Base-by-base conservation (phyloP, 192 early-diverging fungal species). In the Geosiphon pyriformis region DNA sequence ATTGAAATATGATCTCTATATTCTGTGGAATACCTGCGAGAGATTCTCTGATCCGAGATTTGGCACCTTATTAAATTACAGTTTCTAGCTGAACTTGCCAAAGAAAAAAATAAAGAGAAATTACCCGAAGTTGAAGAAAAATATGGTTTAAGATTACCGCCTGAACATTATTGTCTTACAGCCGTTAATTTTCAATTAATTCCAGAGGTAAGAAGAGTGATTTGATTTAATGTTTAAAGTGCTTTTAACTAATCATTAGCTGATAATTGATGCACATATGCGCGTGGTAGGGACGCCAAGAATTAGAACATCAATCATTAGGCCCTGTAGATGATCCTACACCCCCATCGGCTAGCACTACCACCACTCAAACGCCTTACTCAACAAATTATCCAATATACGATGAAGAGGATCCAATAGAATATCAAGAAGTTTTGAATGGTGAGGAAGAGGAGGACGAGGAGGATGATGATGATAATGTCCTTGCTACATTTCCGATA, bases 151-250 rank as follows among this genome's bases (percentile, higher is more conserved):
- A 83, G 90, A 10, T 68, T 93, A 35, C 90, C 89, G 10, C 83
- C 86, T 17, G 89, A 91, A 49, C 84, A 85, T 51, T 80, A 89
- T 70, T 88, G 85, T 64, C 75, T 91, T 17, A 90, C 90, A 3
- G 85, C 85, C 7, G 76, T 90, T 54, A 91, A 92, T 69, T 92
- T 89, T 56, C 85, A 89, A 61, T 79, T 92, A 61, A 81, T 87
- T 3, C 88, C 90, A 26, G 61, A 63, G 61, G 61, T 63, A 23
- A 47, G 6, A 17, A 18, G 20, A 42, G 8, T 61, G 34, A 29
- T 4, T 56, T 12, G 30, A 30, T 22, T 51, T 18, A 51, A 51
- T 6, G 22, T 30, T 30, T 57, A 26, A 8, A 7, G n/a, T 57
- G 4, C 3, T 31, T 30, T 25, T 29, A 26, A 18, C n/a, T n/a